Base-by-base conservation (phyloP, 2,329 filamentous ascomycete genomes). In the Colletotrichum cordylinicola region DNA sequence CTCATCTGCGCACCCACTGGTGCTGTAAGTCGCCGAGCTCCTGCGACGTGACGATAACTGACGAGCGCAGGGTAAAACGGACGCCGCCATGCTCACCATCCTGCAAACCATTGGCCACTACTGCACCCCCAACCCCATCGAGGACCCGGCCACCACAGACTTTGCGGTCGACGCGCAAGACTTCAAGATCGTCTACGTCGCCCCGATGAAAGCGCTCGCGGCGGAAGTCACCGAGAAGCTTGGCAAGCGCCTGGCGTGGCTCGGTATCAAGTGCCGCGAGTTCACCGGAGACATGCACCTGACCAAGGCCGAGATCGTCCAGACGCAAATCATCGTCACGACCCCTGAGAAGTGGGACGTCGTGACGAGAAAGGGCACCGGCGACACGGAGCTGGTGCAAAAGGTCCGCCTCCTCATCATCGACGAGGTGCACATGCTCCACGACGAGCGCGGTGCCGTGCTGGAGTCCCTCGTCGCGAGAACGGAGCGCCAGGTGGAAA, bases 271-370 rank as follows among this genome's bases (percentile, higher is more conserved):
- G 82, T 96, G 95, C 78, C 94, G 97, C 77, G 97, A 99, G 85
- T 93, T 98, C 83, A 99, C 97, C 64, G 97, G 97, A 81, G 97
- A 99, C 83, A 99, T 99, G 97, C 97, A 99, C 82, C 90, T 99
- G 72, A 98, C 96, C 65, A 99, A 99, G 84, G 91, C 95, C 3
- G 98, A 99, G 84, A 98, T 99, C 77, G 91, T 98, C 18, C 93
- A 96, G 78, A 99, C 97, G 0, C 97, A 99, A 82, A 97, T 99
- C 79, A 98, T 99, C 76, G 97, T 99, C 66, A 99, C 98, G 0
- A 99, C 97, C 1, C 97, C 97, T 43, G 97, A 99, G 86, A 99
- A 99, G 85, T 99, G 98, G 98, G 97, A 99, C 83, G 97, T 99
- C 1, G 95, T 99, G 7, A 99, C 97, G 4, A 91, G 97, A 77